Conservation (phyloP, 1,284 basidiomycete species). For the Erythrobasidium hasegawianum region DNA sequence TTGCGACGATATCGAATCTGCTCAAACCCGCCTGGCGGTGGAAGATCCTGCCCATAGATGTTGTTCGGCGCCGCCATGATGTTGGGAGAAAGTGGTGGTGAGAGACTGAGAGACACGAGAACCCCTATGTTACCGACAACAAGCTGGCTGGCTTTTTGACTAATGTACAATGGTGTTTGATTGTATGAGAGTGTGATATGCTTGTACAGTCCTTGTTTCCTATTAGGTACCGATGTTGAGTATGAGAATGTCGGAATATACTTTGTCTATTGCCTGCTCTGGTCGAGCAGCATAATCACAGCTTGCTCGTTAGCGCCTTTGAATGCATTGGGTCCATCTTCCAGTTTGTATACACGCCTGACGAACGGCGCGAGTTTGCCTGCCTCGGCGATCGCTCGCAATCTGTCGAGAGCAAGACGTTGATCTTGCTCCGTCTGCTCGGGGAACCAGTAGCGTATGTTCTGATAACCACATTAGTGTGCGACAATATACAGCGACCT, state of each 20-base stretch:
- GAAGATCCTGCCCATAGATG: conserved; percentile 31
- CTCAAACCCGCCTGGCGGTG: conserved; percentile 36
- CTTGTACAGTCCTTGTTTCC: too few relatives aligned
- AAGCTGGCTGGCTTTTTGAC: too few relatives aligned
- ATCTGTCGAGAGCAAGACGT: conserved; percentile 37
- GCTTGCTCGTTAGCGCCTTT: conserved; percentile 30
- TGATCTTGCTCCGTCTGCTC: conserved; percentile 32
- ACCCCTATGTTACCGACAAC: too few relatives aligned
- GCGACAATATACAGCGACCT: conserved; percentile 8
- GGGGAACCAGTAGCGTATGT: conserved; percentile 47
- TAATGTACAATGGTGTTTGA: neutral
- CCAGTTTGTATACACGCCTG: conserved; percentile 29
- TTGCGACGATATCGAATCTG: conserved; percentile 56
- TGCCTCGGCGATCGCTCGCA: conserved; percentile 36
- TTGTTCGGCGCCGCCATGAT: conserved; percentile 19
- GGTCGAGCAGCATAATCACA: conserved; percentile 34
- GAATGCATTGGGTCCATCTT: conserved; percentile 38
- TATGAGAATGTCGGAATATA: too few relatives aligned
- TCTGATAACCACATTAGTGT: conserved; percentile 48
- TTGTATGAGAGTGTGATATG: neutral
- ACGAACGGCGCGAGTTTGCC: conserved; percentile 35
- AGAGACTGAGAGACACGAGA: neutral
- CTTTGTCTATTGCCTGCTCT: conserved; percentile 11
- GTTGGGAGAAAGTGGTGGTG: neutral
- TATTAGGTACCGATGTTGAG: too few relatives aligned